Conservation (phyloP, 305 asterid genomes). For the Solanum hybrid region DNA sequence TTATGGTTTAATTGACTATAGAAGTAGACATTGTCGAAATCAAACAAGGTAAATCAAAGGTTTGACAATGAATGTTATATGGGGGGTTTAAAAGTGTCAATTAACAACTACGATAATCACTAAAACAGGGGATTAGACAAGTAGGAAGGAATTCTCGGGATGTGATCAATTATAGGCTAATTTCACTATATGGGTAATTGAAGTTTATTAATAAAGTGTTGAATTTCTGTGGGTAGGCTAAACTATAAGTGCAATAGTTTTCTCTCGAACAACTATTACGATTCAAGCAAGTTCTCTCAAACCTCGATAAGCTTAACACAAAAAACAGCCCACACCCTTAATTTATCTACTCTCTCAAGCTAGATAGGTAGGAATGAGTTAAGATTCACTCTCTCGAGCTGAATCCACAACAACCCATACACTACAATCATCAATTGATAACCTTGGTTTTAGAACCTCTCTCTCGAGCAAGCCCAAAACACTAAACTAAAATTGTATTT, state of each 20-base stretch:
- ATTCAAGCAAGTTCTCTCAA: background rate
- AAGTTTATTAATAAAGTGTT: background rate
- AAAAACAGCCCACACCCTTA: background rate
- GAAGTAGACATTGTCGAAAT: background rate
- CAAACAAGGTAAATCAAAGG: background rate
- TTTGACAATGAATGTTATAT: background rate
- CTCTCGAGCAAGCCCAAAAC: background rate
- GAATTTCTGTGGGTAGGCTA: background rate
- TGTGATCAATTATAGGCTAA: background rate
- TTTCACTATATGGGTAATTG: background rate
- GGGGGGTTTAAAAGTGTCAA: background rate
- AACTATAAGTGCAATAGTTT: too few species aligned
- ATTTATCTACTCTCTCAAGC: background rate
- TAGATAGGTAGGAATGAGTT: background rate
- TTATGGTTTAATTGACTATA: background rate
- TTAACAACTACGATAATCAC: background rate
- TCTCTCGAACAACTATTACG: too few species aligned
- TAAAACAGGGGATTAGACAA: background rate
- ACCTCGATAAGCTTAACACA: background rate
- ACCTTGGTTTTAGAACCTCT: background rate
- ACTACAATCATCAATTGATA: background rate
- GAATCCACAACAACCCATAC: background rate
- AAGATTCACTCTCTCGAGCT: background rate
- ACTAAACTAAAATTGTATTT: background rate
- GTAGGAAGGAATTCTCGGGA: background rate